phyloP scores from a whole-genome alignment of 306 rosid species.

The Castanopsis chinensis region DNA sequence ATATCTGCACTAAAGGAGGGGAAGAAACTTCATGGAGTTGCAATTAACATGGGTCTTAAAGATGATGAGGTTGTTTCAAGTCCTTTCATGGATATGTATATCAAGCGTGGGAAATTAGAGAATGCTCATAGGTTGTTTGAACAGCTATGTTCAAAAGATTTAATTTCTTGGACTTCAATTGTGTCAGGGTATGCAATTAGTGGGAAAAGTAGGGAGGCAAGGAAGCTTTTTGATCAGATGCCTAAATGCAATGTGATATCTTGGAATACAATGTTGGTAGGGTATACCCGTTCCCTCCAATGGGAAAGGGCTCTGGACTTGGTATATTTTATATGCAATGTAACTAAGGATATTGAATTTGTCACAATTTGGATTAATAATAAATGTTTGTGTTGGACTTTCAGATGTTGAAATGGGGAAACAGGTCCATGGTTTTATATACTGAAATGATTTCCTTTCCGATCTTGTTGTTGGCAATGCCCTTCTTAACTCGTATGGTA shows the following conservation, averaged over 20 bases:
- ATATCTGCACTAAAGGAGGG: slow-evolving; percentile 52
- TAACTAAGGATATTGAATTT: slow-evolving; percentile 37
- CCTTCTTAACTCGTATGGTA: too few relatives aligned
- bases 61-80: slow-evolving; percentile 51
- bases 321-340: slow-evolving; percentile 42
- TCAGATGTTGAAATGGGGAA: slow-evolving; percentile 64
- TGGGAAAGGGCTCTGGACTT: slow-evolving; percentile 62
- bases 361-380: slow-evolving; percentile 56
- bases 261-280: slow-evolving; percentile 84
- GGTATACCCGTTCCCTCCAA: slow-evolving; percentile 39
- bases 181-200: slow-evolving; percentile 59
- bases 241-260: slow-evolving; percentile 68
- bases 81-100: slow-evolving; percentile 62
- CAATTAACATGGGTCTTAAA: slow-evolving; percentile 45
- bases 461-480: slow-evolving; percentile 60
- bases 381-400: slow-evolving; percentile 50
- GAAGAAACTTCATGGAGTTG: slow-evolving; percentile 58
- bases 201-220: slow-evolving; percentile 55
- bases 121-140: slow-evolving; percentile 47
- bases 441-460: slow-evolving; percentile 47
- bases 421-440: slow-evolving; percentile 61
- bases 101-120: slow-evolving; percentile 55
- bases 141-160: slow-evolving; percentile 47
- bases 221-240: slow-evolving; percentile 63
- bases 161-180: slow-evolving; percentile 72